These are phyloP conservation scores for Oemleria cerasiformis DNA, from an alignment of 306 rosid genomes.

Conservation along the genomic window DNA sequence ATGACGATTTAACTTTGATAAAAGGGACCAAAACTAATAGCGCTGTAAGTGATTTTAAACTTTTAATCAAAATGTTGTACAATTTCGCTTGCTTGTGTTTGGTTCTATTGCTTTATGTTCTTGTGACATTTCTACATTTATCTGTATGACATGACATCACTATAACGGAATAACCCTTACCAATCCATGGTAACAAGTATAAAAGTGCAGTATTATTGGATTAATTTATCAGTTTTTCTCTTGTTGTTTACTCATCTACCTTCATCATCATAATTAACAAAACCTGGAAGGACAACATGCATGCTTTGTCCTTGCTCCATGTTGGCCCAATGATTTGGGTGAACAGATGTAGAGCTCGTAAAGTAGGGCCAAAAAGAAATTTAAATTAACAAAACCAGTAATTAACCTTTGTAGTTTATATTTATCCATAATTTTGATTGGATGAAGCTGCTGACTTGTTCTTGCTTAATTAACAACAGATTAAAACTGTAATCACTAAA, in stretches of 20 bases:
- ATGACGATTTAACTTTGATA: constrained; percentile 78
- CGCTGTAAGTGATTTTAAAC: constrained; percentile 52
- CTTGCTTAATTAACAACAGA: neutral
- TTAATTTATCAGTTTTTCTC: too few species aligned
- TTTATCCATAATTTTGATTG: neutral
- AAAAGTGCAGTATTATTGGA: too few species aligned
- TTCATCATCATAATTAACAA: too few species aligned
- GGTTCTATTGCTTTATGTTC: neutral
- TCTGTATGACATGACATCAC: neutral
- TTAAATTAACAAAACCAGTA: neutral
- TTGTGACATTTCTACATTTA: neutral
- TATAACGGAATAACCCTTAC: neutral
- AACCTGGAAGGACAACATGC: neutral
- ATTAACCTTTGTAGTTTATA: neutral
- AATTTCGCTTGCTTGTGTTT: neutral
- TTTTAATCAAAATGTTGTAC: constrained; percentile 2
- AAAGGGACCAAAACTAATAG: constrained; percentile 81
- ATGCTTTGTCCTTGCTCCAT: neutral
- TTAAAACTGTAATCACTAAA: neutral
- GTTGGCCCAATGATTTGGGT: neutral
- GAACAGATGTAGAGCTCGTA: neutral
- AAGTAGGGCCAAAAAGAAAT: neutral
- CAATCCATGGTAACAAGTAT: neutral
- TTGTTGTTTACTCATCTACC: neutral
- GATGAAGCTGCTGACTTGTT: neutral